phyloP scores from a whole-genome alignment of 2,329 filamentous ascomycete species.

The Ceratocystiopsis sp. region DNA sequence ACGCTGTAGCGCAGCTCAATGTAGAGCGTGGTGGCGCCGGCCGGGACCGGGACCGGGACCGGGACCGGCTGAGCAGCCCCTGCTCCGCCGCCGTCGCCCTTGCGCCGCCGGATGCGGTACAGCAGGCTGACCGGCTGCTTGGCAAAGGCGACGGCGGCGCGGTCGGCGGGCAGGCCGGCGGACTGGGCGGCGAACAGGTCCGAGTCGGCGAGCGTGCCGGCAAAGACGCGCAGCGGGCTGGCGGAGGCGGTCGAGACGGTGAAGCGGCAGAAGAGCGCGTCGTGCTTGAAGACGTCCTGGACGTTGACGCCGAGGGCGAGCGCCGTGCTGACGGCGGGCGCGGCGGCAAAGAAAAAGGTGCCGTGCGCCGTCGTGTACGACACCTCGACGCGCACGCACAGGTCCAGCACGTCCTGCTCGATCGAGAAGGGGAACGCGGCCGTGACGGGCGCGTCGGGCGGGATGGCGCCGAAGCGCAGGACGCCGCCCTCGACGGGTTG shows the following conservation, averaged over 20 bases:
- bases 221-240: conserved; percentile 57
- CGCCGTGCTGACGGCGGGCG: conserved; percentile 49
- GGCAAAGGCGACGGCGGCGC: conserved; percentile 50
- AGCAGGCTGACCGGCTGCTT: conserved; percentile 67
- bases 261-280: conserved; percentile 71
- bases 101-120: conserved; percentile 58
- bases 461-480: conserved; percentile 32
- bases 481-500: conserved; percentile 36
- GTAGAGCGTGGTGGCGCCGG: conserved; percentile 32
- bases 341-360: conserved; percentile 44
- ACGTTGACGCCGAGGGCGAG: conserved; percentile 89
- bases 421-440: conserved; percentile 68
- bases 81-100: no score
- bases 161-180: conserved; percentile 35
- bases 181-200: conserved; percentile 50
- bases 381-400: conserved; percentile 62
- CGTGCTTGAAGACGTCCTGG: conserved; percentile 82
- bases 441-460: conserved; percentile 28
- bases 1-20: conserved; percentile 62
- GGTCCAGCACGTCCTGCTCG: conserved; percentile 55
- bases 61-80: no score
- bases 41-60: neutral
- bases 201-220: conserved; percentile 53
- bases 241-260: conserved; percentile 68
- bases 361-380: conserved; percentile 52